Evolutionary conservation across 768 basidiomycete genomes (phyloP), one percentile per base, ranked within the genome.

Genomic region (Cubamyces lactineus): DNA sequence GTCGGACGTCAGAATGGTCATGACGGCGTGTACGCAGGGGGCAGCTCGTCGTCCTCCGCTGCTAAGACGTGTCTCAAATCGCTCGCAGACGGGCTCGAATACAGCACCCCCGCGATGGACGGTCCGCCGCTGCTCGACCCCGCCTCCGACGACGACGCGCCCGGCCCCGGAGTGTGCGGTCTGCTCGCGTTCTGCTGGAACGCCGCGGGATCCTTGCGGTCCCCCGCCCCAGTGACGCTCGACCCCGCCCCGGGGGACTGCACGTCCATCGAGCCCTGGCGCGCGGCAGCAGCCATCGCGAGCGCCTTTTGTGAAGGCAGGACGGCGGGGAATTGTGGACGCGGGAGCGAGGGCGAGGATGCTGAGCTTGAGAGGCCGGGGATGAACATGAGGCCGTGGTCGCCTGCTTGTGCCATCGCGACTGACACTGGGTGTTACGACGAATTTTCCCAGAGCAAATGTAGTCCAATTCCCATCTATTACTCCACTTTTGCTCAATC

Each of bases 71-170:
- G 28, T 3, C 28, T 28, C 28, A 28, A 28, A 28, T 28, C 28
- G 3, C 28, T 28, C 7, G 28, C 28, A 7, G 7, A 28, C 28
- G 28, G 7, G 7, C 7, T 7, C 3, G 7, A 28, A 7, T 28
- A 28, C 28, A 28, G 28, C 28, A 28, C 28, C 28, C 7, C 28
- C 17, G 19, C 39, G 9, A 23, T 43, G n/a, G 53, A 30, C 8
- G 53, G 42, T 1, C 26, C 53, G 2, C 7, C 43, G 53, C 28
- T 55, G 53, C 53, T 55, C 53, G 53, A 55, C n/a, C 53, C 43
- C 2, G 53, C 41, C 9, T 43, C 40, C 24, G 53, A 54, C 9
- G 53, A 26, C 11, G 42, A 26, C 28, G 23, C 43, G 42, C n/a
- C 19, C 23, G 24, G 42, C 26, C 26, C 43, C 17, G 26, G 21